Conservation (phyloP, 805 yeast genomes). For the Starmerella apis region DNA sequence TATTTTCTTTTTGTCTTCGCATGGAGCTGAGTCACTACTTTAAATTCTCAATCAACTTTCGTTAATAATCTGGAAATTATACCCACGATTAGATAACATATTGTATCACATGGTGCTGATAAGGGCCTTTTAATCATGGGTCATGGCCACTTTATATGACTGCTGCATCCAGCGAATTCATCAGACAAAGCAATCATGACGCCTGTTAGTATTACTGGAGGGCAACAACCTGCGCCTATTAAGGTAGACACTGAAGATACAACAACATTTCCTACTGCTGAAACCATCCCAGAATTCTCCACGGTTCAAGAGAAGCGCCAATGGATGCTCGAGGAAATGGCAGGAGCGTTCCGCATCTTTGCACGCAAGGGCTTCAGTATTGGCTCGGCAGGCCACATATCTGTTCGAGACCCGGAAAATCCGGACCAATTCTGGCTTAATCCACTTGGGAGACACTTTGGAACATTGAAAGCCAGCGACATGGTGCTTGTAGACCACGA, state of each 20-base stretch:
- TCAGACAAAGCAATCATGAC: conserved; percentile 27
- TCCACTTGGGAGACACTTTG: conserved; percentile 73
- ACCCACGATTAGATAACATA: no score
- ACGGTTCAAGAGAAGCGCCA: conserved; percentile 21
- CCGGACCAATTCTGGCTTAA: conserved; percentile 82
- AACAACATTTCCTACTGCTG: conserved; percentile 8
- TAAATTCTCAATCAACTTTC: no score
- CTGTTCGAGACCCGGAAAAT: conserved; percentile 72
- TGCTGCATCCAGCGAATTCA: no score
- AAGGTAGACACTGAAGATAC: conserved; percentile 14
- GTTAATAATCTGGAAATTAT: no score
- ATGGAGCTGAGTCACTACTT: no score
- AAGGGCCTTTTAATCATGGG: no score
- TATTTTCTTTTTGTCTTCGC: no score
- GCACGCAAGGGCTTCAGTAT: conserved; percentile 68
- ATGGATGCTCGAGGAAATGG: conserved; percentile 49
- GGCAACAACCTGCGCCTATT: background rate
- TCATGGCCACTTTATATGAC: no score
- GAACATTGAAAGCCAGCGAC: conserved; percentile 47
- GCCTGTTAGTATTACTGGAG: background rate
- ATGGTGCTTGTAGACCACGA: conserved; percentile 53
- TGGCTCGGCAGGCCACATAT: conserved; percentile 79
- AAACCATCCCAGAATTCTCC: conserved; percentile 20
- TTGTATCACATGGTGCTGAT: no score
- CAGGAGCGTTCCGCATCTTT: conserved; percentile 73